Percentiles rank a stretch among this genome's conserved stretches.
These are phyloP conservation scores for Entrophospora sp. DNA, from an alignment of 192 early-diverging fungal species.

Conservation along the genomic window DNA sequence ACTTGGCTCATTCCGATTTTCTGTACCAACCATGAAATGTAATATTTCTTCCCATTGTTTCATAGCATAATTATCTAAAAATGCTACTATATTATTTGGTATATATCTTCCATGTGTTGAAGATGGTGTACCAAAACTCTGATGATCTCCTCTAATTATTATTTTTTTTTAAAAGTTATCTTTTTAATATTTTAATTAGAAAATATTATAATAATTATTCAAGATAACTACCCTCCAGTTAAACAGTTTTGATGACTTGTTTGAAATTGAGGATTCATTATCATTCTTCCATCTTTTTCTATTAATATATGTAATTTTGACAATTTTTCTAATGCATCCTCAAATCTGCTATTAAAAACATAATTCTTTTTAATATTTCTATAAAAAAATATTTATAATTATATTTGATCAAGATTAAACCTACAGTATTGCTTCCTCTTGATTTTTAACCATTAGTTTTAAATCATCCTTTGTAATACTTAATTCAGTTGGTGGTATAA, in stretches of 20 bases:
- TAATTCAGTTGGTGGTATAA: slow-evolving; percentile 48
- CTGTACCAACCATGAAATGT: slow-evolving; percentile 86
- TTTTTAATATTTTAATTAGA: not conserved
- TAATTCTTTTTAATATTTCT: too few relatives aligned
- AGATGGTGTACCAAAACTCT: slow-evolving; percentile 71
- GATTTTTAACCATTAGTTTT: slow-evolving; percentile 48
- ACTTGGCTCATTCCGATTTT: slow-evolving; percentile 51
- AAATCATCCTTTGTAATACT: slow-evolving; percentile 57
- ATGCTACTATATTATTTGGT: too few relatives aligned
- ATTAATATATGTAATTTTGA: slow-evolving; percentile 59
- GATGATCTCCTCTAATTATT: slow-evolving; percentile 58
- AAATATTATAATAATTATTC: not conserved
- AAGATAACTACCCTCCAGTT: slow-evolving; percentile 52
- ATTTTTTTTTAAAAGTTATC: not conserved
- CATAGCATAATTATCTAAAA: slow-evolving; percentile 73
- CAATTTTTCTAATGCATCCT: slow-evolving; percentile 59
- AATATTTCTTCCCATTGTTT: slow-evolving; percentile 85
- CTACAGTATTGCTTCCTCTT: slow-evolving; percentile 23
- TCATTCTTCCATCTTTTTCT: slow-evolving; percentile 36
- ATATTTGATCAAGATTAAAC: not conserved
- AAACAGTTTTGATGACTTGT: slow-evolving; percentile 58
- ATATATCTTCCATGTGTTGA: slow-evolving; percentile 48
- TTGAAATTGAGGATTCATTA: slow-evolving; percentile 60
- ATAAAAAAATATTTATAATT: too few relatives aligned
- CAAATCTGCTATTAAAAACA: slow-evolving; percentile 37